phyloP scores from a whole-genome alignment of 495 filamentous ascomycete species.

The Durotheca rogersii region DNA sequence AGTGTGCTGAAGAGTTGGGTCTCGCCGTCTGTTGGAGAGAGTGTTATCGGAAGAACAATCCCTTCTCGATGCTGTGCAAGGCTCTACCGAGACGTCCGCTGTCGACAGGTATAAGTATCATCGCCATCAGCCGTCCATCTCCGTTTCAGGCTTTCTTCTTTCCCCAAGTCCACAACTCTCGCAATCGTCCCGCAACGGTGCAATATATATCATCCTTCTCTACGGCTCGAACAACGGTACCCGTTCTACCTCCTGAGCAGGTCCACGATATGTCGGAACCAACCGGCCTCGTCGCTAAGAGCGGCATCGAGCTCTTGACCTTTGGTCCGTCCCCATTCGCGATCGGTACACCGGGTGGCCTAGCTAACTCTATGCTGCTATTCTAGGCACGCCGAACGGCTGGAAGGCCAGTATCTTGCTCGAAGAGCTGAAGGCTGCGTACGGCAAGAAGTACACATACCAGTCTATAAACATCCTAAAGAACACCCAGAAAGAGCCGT shows the following conservation, averaged over 20 bases:
- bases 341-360: background rate
- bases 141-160: too few species aligned
- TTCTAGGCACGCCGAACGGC: conserved; percentile 47
- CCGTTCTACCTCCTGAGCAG: conserved; percentile 6
- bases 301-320: conserved; percentile 58
- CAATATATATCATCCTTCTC: conserved; percentile 19
- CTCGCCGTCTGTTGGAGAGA: too few species aligned
- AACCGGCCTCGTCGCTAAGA: conserved; percentile 54
- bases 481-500: conserved; percentile 75
- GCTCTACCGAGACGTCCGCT: too few species aligned
- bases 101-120: conserved; percentile 17
- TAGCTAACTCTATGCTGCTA: conserved; percentile 1
- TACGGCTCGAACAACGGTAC: conserved; percentile 3
- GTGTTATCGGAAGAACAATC: too few species aligned
- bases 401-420: conserved; percentile 72
- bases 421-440: conserved; percentile 67
- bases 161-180: too few species aligned
- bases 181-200: background rate
- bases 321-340: conserved; percentile 31
- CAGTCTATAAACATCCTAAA: conserved; percentile 68
- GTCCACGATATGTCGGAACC: conserved; percentile 39
- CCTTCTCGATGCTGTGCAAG: too few species aligned
- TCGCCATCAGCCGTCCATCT: conserved; percentile 1
- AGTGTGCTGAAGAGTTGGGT: too few species aligned
- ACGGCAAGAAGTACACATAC: conserved; percentile 59